Conservation (phyloP, 768 basidiomycete genomes). For the Myochromella boudieri region DNA sequence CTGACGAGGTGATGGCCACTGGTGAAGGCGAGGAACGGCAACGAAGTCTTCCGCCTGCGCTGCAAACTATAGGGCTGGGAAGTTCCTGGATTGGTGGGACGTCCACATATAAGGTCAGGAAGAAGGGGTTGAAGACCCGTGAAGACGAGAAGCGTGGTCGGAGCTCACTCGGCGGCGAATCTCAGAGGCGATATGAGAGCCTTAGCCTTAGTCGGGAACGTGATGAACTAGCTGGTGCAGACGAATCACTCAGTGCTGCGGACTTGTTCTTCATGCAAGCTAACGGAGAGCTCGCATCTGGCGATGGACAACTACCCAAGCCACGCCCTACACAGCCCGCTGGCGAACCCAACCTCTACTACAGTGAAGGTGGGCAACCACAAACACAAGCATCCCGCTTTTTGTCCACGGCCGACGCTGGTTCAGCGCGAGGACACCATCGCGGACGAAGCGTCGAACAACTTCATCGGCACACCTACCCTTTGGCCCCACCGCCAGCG, state of each 20-base stretch:
- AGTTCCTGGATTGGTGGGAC: slow-evolving; percentile 82
- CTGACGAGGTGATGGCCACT: slow-evolving; percentile 21
- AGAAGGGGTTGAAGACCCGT: slow-evolving; percentile 54
- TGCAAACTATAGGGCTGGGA: slow-evolving; percentile 42
- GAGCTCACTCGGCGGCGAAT: slow-evolving; percentile 20
- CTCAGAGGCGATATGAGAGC: slow-evolving; percentile 18
- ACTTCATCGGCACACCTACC: slow-evolving; percentile 30
- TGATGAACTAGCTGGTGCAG: slow-evolving; percentile 21
- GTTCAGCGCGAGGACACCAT: slow-evolving; percentile 14
- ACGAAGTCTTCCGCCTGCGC: slow-evolving; percentile 16
- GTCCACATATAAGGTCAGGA: slow-evolving; percentile 85
- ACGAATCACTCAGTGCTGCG: slow-evolving; percentile 48
- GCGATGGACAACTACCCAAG: slow-evolving; percentile 29
- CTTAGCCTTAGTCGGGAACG: slow-evolving; percentile 21
- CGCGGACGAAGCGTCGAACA: slow-evolving; percentile 31
- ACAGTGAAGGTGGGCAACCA: slow-evolving; percentile 26
- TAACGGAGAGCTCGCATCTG: slow-evolving; percentile 47
- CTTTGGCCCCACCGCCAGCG: slow-evolving; percentile 17
- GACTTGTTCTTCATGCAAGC: slow-evolving; percentile 69
- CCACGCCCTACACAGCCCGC: slow-evolving; percentile 27
- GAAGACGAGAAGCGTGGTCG: slow-evolving; percentile 30
- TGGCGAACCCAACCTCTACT: slow-evolving; percentile 31
- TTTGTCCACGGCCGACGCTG: slow-evolving; percentile 8
- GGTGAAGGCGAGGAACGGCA: slow-evolving; percentile 17
- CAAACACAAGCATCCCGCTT: slow-evolving; percentile 13